phyloP scores from a whole-genome alignment of 306 rosid species.

The Medicago truncatula region DNA sequence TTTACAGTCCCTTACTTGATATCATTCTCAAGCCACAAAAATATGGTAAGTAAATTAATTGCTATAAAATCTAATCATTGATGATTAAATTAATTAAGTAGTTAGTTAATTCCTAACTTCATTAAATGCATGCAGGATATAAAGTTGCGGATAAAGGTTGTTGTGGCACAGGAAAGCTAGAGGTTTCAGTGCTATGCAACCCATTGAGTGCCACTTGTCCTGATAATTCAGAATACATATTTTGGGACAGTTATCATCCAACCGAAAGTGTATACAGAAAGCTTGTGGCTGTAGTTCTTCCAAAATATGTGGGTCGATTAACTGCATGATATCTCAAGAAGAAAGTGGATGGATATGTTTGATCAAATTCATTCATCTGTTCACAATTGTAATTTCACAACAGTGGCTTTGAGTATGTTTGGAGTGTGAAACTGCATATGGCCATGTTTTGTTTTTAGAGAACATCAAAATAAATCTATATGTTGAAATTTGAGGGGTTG shows the following conservation, averaged over 20 bases:
- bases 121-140: conserved; percentile 51
- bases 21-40: conserved; percentile 54
- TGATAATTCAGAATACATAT: conserved; percentile 45
- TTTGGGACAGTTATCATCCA: conserved; percentile 90
- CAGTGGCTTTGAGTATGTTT: neutral
- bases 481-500: neutral
- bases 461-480: neutral
- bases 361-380: too few relatives aligned
- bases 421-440: too few relatives aligned
- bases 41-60: neutral
- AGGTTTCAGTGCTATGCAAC: conserved; percentile 68
- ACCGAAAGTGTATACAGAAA: conserved; percentile 55
- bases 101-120: neutral
- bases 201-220: conserved; percentile 47
- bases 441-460: neutral
- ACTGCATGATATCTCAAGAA: neutral
- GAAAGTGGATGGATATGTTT: too few relatives aligned
- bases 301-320: conserved; percentile 8
- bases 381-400: neutral
- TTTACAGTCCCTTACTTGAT: conserved; percentile 63
- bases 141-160: conserved; percentile 61
- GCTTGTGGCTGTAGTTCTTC: conserved; percentile 39
- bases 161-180: conserved; percentile 73
- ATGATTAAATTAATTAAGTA: neutral
- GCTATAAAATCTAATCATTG: neutral